Evolutionary conservation across 2,329 filamentous ascomycete species (phyloP).

Genomic region (Scorias spongiosa): DNA sequence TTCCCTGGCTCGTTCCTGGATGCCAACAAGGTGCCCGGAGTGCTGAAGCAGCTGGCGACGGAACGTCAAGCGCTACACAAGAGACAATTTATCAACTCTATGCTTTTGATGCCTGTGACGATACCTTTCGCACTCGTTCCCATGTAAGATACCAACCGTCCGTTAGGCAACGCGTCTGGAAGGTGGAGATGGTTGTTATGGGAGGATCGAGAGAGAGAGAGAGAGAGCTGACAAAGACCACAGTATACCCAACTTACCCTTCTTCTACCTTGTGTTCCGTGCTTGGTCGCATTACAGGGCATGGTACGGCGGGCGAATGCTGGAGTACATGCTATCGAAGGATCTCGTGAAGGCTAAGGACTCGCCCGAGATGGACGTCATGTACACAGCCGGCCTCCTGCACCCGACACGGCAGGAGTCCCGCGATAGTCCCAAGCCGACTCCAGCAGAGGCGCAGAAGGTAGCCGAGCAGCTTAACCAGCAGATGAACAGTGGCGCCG

Average conservation of each 20-base stretch:
- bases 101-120: constrained; percentile 68
- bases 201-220: too few species aligned
- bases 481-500: constrained; percentile 24
- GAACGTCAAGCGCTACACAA: constrained; percentile 69
- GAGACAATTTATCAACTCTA: constrained; percentile 63
- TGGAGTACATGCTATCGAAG: constrained; percentile 66
- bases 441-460: constrained; percentile 22
- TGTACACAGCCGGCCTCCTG: constrained; percentile 47
- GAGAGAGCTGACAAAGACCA: neutral
- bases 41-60: constrained; percentile 57
- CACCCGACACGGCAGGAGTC: constrained; percentile 27
- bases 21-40: constrained; percentile 40
- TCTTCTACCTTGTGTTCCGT: constrained; percentile 88
- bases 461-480: constrained; percentile 24
- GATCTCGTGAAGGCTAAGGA: constrained; percentile 52
- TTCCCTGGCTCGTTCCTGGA: constrained; percentile 61
- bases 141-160: constrained; percentile 42
- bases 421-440: constrained; percentile 23
- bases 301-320: constrained; percentile 65
- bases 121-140: constrained; percentile 73
- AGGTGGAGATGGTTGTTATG: too few species aligned
- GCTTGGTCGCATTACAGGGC: constrained; percentile 89
- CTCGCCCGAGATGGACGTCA: constrained; percentile 53
- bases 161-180: neutral
- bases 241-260: constrained; percentile 83